These are phyloP conservation scores for Nemania sp. DNA, from an alignment of 2,329 filamentous ascomycete genomes.

Conservation along the genomic window DNA sequence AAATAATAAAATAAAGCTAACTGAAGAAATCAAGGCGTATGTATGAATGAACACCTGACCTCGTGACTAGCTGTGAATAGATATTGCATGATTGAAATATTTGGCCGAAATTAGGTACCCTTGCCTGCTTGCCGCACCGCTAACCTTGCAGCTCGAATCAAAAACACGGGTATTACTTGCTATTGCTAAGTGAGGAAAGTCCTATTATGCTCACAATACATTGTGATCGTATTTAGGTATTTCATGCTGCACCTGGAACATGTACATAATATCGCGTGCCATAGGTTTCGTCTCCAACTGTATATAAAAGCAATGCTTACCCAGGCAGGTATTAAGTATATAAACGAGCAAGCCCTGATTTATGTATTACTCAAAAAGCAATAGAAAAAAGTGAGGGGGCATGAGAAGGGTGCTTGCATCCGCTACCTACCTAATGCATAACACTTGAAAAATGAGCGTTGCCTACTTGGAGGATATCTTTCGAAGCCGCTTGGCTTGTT, in stretches of 20 bases:
- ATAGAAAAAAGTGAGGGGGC: background rate
- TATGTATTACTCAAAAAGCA: background rate
- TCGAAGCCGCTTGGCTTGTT: background rate
- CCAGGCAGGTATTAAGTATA: background rate
- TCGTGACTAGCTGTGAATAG: too few species aligned
- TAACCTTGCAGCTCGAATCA: background rate
- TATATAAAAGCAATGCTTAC: too few species aligned
- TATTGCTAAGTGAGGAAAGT: background rate
- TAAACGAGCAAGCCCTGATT: background rate
- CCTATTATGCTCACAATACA: background rate
- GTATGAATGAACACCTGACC: too few species aligned
- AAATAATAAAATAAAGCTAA: too few species aligned
- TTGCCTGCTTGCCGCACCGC: too few species aligned
- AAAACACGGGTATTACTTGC: background rate
- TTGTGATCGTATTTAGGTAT: constrained; percentile 2
- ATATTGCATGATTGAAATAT: too few species aligned
- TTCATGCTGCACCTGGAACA: too few species aligned
- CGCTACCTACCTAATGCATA: background rate
- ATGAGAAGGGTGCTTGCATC: background rate
- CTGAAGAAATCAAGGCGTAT: too few species aligned
- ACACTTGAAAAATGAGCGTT: background rate
- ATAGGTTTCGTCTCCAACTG: too few species aligned
- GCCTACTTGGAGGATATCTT: background rate
- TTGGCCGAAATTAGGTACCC: too few species aligned
- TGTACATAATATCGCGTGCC: too few species aligned